Conservation (phyloP, 1,139 yeast species). For the Hansenula lynferdii region DNA sequence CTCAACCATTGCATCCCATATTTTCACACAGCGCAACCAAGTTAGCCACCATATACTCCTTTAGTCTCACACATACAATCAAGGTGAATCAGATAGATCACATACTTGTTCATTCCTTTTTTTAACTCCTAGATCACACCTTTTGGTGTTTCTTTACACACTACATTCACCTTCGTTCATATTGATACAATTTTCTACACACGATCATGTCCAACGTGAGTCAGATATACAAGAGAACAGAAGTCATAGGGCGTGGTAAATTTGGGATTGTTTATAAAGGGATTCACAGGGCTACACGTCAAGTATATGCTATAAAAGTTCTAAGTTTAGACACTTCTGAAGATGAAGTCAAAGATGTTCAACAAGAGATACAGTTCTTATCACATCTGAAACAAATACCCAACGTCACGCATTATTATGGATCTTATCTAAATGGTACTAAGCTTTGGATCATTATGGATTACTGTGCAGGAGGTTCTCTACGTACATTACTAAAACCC, state of each 20-base stretch:
- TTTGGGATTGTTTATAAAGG: slow-evolving; percentile 97
- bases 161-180: too few species aligned
- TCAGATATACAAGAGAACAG: slow-evolving; percentile 66
- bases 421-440: slow-evolving; percentile 81
- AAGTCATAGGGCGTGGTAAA: slow-evolving; percentile 92
- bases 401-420: slow-evolving; percentile 89
- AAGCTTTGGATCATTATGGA: slow-evolving; percentile 98
- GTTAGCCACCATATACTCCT: too few species aligned
- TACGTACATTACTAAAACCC: slow-evolving; percentile 80
- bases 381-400: slow-evolving; percentile 80
- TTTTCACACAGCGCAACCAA: too few species aligned
- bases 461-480: slow-evolving; percentile 94
- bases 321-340: slow-evolving; percentile 88
- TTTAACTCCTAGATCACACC: too few species aligned
- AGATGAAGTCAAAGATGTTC: slow-evolving; percentile 94
- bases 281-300: slow-evolving; percentile 40
- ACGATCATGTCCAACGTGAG: slow-evolving; percentile 23
- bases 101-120: too few species aligned
- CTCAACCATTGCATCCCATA: too few species aligned
- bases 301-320: slow-evolving; percentile 89
- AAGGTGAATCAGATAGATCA: too few species aligned
- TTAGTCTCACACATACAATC: too few species aligned
- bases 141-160: too few species aligned
- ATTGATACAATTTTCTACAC: too few species aligned
- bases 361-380: slow-evolving; percentile 84